Conservation (phyloP, 495 filamentous ascomycete genomes). For the Hypoxylon intermedium region DNA sequence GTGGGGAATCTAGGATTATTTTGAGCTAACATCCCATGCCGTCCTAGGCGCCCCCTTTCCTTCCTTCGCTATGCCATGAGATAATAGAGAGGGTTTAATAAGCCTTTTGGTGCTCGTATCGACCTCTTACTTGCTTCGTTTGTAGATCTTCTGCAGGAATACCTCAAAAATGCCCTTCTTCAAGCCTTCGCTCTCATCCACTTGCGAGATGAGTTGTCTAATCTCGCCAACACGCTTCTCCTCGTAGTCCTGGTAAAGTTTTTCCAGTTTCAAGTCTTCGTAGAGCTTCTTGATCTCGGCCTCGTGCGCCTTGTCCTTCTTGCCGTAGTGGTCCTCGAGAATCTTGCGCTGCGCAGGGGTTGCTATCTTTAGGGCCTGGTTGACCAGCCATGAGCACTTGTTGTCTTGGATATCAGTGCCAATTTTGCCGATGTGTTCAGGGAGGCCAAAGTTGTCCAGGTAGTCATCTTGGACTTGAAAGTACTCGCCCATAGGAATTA, state of each 20-base stretch:
- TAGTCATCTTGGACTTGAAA: constrained; percentile 99
- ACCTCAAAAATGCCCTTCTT: constrained; percentile 89
- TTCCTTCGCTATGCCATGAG: not conserved
- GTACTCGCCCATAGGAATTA: constrained; percentile 98
- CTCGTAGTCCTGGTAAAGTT: constrained; percentile 86
- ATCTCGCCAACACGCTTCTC: constrained; percentile 80
- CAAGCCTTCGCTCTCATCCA: constrained; percentile 85
- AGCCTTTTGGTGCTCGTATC: not conserved
- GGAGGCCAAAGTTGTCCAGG: constrained; percentile 94
- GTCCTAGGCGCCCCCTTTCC: not conserved
- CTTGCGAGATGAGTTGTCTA: constrained; percentile 70
- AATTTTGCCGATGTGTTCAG: constrained; percentile 92
- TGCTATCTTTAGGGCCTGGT: constrained; percentile 82
- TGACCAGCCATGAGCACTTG: constrained; percentile 98
- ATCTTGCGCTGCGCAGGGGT: constrained; percentile 81
- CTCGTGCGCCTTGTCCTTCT: constrained; percentile 82
- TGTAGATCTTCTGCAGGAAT: constrained; percentile 96
- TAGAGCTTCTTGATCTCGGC: constrained; percentile 85
- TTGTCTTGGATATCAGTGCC: constrained; percentile 99
- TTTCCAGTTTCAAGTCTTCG: constrained; percentile 80
- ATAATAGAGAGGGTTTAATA: not conserved
- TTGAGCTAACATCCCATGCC: constrained; percentile 4
- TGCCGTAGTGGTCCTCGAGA: constrained; percentile 85
- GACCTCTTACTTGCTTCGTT: constrained; percentile 78
- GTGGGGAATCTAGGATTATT: constrained; percentile 12